Evolutionary conservation across 345 rosid genomes (phyloP).

Genomic region (Lumnitzera littorea): DNA sequence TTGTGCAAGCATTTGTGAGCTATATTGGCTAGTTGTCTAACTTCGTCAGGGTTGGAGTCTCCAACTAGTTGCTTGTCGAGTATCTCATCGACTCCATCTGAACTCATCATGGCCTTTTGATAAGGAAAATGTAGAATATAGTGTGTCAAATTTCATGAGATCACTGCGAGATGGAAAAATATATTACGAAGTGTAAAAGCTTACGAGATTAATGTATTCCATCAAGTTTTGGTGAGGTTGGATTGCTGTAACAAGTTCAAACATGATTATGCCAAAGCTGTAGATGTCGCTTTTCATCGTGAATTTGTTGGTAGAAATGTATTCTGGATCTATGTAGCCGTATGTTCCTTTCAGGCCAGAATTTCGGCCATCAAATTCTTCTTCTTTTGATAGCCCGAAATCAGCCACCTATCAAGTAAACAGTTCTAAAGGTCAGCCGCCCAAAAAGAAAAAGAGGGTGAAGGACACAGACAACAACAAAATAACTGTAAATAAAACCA

Average conservation of each 20-base stretch:
- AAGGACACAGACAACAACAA: not conserved
- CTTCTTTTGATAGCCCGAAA: conserved; percentile 92
- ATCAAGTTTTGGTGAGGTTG: conserved; percentile 91
- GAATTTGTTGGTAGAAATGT: conserved; percentile 74
- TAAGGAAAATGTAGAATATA: not conserved
- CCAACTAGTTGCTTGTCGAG: conserved; percentile 65
- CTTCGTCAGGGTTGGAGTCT: conserved; percentile 53
- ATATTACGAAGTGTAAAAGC: conserved; percentile 6
- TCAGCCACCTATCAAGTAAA: conserved; percentile 65
- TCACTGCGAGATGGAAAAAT: not conserved
- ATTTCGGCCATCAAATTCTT: conserved; percentile 56
- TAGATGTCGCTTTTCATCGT: conserved; percentile 84
- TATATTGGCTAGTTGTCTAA: conserved; percentile 54
- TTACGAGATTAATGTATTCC: conserved; percentile 87
- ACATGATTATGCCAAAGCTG: conserved; percentile 86
- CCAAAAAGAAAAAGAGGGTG: not conserved
- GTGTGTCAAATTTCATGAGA: not conserved
- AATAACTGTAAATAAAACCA: too few species aligned
- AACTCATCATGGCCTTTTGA: conserved; percentile 73
- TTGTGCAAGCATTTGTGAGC: conserved; percentile 69
- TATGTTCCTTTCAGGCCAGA: conserved; percentile 91
- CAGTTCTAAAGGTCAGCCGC: conserved; percentile 4
- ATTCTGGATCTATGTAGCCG: conserved; percentile 84
- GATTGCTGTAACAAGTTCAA: conserved; percentile 88
- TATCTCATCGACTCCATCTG: conserved; percentile 79